Evolutionary conservation across 2,329 filamentous ascomycete genomes (phyloP).

Genomic region (Scytalidium sp.): DNA sequence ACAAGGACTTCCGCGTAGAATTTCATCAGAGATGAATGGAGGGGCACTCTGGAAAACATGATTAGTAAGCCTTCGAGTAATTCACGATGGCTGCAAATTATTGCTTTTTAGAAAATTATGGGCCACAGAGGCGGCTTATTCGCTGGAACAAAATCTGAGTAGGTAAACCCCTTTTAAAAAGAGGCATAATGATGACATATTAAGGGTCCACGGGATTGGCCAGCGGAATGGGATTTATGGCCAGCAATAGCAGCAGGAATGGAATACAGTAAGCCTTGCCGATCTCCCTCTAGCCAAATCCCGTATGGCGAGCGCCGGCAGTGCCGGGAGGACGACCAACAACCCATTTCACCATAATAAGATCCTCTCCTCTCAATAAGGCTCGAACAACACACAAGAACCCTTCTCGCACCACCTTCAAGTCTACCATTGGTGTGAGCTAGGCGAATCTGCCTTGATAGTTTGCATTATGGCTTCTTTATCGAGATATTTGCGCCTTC

Average conservation of each 20-base stretch:
- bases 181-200: not conserved
- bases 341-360: not conserved
- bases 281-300: not conserved
- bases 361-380: not conserved
- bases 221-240: not conserved
- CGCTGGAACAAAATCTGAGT: too few relatives aligned
- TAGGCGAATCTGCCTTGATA: not conserved
- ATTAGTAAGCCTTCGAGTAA: too few relatives aligned
- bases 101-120: too few relatives aligned
- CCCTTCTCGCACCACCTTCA: not conserved
- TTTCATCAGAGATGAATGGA: too few relatives aligned
- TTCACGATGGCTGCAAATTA: too few relatives aligned
- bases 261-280: not conserved
- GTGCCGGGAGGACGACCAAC: not conserved
- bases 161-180: not conserved
- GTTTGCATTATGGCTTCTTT: constrained; percentile 20
- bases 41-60: too few relatives aligned
- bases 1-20: too few relatives aligned
- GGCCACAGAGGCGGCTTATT: too few relatives aligned
- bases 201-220: not conserved
- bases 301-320: not conserved
- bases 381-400: not conserved
- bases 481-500: constrained; percentile 25
- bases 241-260: not conserved
- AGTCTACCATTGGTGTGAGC: not conserved